Conservation (phyloP, 139 green algal genomes). For the Chlamydomonas sphaeroides region DNA sequence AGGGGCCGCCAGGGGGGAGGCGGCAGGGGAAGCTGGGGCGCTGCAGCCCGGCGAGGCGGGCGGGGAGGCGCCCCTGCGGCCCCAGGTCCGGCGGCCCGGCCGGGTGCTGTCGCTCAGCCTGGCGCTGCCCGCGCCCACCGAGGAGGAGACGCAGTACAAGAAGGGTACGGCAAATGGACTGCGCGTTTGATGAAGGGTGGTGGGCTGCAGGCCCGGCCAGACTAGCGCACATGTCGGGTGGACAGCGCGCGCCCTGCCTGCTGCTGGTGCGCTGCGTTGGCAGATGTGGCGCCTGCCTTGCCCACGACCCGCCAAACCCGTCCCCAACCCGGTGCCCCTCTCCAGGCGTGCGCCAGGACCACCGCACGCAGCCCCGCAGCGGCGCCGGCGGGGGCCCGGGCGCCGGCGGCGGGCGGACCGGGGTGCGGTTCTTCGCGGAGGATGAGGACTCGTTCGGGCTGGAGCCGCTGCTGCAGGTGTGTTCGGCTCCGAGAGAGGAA, state of each 20-base stretch:
- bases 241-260: too few species aligned
- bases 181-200: too few species aligned
- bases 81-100: slow-evolving; percentile 17
- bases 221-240: too few species aligned
- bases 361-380: slow-evolving; percentile 44
- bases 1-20: too few species aligned
- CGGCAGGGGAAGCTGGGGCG: not conserved
- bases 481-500: not conserved
- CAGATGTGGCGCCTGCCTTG: not conserved
- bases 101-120: slow-evolving; percentile 62
- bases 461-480: slow-evolving; percentile 69
- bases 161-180: slow-evolving; percentile 45
- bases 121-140: slow-evolving; percentile 50
- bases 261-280: too few species aligned
- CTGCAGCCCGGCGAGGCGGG: not conserved
- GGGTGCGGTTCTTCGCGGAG: slow-evolving; percentile 77
- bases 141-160: slow-evolving; percentile 74
- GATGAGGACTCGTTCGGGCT: slow-evolving; percentile 78
- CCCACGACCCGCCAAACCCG: too few species aligned
- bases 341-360: slow-evolving; percentile 59
- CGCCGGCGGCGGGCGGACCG: slow-evolving; percentile 20
- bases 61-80: too few species aligned
- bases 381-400: not conserved
- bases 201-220: too few species aligned
- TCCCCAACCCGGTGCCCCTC: not conserved